Conservation (phyloP, 768 basidiomycete genomes). For the Mycena belliarum region DNA sequence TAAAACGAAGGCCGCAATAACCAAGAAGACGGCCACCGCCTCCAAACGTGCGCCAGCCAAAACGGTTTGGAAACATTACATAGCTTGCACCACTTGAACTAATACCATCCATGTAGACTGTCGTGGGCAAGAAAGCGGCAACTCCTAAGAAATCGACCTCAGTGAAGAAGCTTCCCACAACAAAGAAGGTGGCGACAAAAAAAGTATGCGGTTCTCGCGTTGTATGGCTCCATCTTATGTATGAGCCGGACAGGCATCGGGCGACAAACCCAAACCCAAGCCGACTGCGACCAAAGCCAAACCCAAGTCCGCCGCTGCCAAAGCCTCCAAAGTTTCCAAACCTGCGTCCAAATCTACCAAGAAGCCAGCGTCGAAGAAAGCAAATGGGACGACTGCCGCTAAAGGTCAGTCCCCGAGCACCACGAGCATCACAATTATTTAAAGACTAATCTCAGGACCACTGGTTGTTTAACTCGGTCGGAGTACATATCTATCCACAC, state of each 20-base stretch:
- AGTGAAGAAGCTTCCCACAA: conserved; percentile 30
- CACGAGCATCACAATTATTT: no score
- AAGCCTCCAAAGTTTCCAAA: no score
- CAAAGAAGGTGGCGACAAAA: conserved; percentile 55
- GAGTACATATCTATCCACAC: conserved; percentile 12
- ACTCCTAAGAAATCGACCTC: conserved; percentile 30
- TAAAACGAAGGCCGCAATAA: not conserved
- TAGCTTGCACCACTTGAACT: no score
- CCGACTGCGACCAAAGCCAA: conserved; percentile 28
- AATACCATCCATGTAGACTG: not conserved
- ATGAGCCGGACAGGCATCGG: conserved; percentile 36
- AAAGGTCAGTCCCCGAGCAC: conserved; percentile 2
- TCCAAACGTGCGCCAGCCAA: conserved; percentile 13
- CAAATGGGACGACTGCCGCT: not conserved
- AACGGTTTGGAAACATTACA: not conserved
- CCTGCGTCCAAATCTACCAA: conserved; percentile 31
- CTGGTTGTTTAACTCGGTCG: no score
- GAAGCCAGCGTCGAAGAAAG: conserved; percentile 34
- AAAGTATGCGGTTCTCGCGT: conserved; percentile 42
- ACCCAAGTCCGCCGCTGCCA: conserved; percentile 30
- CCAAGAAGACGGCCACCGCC: conserved; percentile 9
- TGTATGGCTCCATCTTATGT: not conserved
- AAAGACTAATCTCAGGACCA: no score
- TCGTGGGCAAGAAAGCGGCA: conserved; percentile 26
- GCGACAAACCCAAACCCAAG: conserved; percentile 39